Percentiles rank a stretch among this genome's conserved stretches.
phyloP scores from a whole-genome alignment of 306 rosid species.

The Senna siamea region DNA sequence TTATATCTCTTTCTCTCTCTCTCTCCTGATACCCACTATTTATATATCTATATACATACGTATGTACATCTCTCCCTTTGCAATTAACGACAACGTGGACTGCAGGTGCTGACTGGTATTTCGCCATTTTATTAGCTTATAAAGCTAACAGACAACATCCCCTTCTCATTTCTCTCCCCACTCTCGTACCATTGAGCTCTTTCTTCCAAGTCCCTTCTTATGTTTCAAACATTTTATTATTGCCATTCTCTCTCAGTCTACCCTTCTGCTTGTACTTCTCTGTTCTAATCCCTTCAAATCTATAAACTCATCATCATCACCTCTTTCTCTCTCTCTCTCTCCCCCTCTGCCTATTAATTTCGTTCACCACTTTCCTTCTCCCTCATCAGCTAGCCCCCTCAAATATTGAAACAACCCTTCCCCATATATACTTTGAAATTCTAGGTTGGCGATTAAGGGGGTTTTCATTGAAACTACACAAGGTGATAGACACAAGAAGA shows the following conservation, averaged over 20 bases:
- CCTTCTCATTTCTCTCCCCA: conserved; percentile 42
- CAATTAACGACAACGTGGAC: conserved; percentile 77
- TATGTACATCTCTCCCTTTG: conserved; percentile 45
- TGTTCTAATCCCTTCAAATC: conserved; percentile 21
- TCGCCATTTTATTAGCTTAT: conserved; percentile 63
- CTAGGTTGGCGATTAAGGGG: neutral
- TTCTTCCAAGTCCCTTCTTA: conserved; percentile 15
- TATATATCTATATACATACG: conserved; percentile 7
- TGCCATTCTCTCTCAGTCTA: conserved; percentile 22
- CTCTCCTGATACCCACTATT: conserved; percentile 34
- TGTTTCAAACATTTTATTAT: conserved; percentile 55
- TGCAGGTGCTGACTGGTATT: conserved; percentile 87
- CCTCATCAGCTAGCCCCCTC: neutral
- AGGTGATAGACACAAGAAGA: neutral
- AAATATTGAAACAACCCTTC: neutral
- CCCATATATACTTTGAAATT: neutral
- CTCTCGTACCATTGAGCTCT: conserved; percentile 43
- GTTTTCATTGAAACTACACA: neutral
- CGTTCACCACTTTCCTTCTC: neutral
- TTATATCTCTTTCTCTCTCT: conserved; percentile 34
- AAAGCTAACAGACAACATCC: conserved; percentile 62
- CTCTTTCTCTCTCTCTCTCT: neutral
- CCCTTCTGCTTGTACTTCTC: conserved; percentile 26
- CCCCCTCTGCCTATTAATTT: conserved; percentile 19
- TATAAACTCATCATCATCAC: neutral